These are phyloP conservation scores for Canariomyces notabilis DNA, from an alignment of 2,329 filamentous ascomycete species.

Conservation along the genomic window DNA sequence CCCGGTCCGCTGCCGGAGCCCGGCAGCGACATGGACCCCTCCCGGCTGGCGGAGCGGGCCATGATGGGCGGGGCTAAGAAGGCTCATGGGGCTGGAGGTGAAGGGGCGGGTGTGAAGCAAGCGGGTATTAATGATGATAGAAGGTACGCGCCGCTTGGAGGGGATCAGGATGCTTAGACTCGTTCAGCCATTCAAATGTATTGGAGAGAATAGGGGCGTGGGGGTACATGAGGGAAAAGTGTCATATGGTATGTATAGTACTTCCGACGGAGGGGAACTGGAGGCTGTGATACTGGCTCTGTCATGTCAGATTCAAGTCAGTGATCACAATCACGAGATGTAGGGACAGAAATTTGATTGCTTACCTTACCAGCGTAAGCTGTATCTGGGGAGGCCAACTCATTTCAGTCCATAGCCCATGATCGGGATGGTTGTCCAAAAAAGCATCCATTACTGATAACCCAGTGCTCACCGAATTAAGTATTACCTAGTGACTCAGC, in stretches of 20 bases:
- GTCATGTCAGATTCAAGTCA: no score
- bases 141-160: constrained; percentile 11
- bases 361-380: no score
- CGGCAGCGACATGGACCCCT: constrained; percentile 25
- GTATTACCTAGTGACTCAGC: background rate
- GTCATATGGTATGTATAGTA: no score
- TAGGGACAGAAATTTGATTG: background rate
- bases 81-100: no score
- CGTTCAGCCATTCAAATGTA: no score
- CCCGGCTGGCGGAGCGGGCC: constrained; percentile 11
- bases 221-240: background rate
- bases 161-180: constrained; percentile 11
- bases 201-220: no score
- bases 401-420: no score
- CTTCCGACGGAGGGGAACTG: no score
- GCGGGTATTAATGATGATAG: constrained; percentile 1
- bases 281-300: no score
- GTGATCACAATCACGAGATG: no score
- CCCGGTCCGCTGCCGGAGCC: constrained; percentile 24
- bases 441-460: background rate
- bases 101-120: no score
- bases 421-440: background rate
- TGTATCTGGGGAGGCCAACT: no score
- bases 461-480: background rate
- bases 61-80: background rate